Evolutionary conservation across 768 basidiomycete genomes (phyloP).

Genomic region (Pilatotrama ljubarskyi): DNA sequence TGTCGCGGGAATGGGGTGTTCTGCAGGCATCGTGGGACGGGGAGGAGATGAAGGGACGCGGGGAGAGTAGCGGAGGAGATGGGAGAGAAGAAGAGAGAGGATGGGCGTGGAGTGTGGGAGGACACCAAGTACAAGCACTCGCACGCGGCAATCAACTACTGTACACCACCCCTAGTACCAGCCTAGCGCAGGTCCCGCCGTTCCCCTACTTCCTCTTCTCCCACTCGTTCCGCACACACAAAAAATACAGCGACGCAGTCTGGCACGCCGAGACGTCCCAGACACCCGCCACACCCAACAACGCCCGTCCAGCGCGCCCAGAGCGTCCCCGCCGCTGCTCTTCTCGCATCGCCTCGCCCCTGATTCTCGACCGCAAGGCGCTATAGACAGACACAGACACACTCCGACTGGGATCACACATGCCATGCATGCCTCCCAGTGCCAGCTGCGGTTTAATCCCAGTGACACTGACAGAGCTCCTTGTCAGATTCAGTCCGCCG

Average conservation of each 20-base stretch:
- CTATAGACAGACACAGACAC: neutral
- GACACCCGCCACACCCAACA: too few species aligned
- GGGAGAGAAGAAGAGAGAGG: slow-evolving; percentile 20
- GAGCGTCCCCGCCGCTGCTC: neutral
- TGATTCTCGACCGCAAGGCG: slow-evolving; percentile 4
- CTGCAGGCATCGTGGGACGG: slow-evolving; percentile 50
- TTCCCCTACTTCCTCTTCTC: neutral
- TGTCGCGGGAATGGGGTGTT: slow-evolving; percentile 36
- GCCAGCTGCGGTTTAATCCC: too few species aligned
- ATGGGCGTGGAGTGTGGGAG: slow-evolving; percentile 6
- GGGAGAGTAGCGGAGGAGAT: slow-evolving; percentile 20
- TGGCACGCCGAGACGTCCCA: too few species aligned
- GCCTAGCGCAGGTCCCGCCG: neutral
- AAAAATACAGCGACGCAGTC: too few species aligned
- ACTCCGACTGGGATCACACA: neutral
- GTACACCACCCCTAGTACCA: neutral
- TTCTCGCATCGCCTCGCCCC: slow-evolving; percentile 2
- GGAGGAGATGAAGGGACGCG: slow-evolving; percentile 20
- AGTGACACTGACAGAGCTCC: too few species aligned
- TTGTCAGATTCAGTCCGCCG: neutral
- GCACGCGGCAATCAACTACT: slow-evolving; percentile 9
- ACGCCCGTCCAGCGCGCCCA: neutral
- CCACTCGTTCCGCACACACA: too few species aligned
- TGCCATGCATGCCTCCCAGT: neutral
- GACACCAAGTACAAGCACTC: neutral